Conservation (phyloP, 345 rosid genomes). For the Populus simonii region DNA sequence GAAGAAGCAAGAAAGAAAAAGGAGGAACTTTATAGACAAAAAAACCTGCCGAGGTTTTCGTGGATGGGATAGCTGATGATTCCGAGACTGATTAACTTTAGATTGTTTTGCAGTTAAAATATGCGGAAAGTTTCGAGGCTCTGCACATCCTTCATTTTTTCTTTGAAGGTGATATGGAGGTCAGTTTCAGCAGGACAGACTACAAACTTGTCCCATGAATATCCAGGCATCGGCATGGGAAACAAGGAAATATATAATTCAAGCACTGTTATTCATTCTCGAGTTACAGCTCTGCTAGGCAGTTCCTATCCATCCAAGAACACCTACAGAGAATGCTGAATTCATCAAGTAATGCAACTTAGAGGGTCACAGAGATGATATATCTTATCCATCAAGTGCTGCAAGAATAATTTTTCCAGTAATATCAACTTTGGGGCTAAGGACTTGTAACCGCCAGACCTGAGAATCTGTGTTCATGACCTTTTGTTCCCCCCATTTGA, state of each 20-base stretch:
- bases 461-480: slow-evolving; percentile 43
- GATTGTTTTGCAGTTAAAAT: background rate
- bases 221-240: background rate
- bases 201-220: background rate
- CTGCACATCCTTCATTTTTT: background rate
- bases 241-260: background rate
- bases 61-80: slow-evolving; percentile 1
- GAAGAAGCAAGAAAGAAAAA: slow-evolving; percentile 51
- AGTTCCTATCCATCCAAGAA: background rate
- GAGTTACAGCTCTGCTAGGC: background rate
- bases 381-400: background rate
- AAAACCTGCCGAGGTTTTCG: background rate
- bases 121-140: background rate
- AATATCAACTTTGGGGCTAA: background rate
- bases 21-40: background rate
- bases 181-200: background rate
- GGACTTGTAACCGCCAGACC: slow-evolving; percentile 21
- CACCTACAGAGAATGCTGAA: background rate
- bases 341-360: background rate
- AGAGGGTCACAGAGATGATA: background rate
- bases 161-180: background rate
- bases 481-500: slow-evolving; percentile 32
- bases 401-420: background rate
- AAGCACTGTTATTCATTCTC: background rate
- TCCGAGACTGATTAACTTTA: background rate